Base-by-base conservation (phyloP, 345 rosid genomes). In the Rhodamnia rubescens region DNA sequence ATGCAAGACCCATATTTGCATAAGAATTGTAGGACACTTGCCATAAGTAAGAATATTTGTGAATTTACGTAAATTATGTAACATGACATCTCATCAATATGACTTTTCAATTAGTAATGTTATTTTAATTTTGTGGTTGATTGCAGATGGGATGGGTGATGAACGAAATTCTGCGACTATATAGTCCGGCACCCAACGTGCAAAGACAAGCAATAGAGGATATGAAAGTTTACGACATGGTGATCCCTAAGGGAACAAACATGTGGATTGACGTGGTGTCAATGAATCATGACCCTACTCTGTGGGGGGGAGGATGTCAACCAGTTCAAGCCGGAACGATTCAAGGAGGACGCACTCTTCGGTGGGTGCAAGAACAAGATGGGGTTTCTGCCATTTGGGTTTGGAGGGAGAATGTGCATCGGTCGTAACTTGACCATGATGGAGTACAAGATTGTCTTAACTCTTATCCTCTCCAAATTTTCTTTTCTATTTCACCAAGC, bases 351-450 rank as follows among this genome's bases (percentile, higher is more conserved):
- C 15, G 36, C 53, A 9, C 64, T 85, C 32, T 69, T 82, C 11
- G 89, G 85, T 6, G 87, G 86, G 29, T 84, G 86, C 85, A 82
- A 82, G 58, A 78, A 87, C 74, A 82, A 82, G 82, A 82, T 85
- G 87, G 89, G 83, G 44, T 87, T 82, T 57, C 5, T 87, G 86
- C 89, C 89, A 24, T 87, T 87, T 32, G 87, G 89, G 42, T 82
- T 87, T 59, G 89, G 89, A 9, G 87, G 83, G 32, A 82, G 89
- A 57, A 85, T 82, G 85, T 87, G 89, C 83, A 74, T 85, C 26
- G 89, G 89, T 18, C 22, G 59, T 32, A 87, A 85, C 85, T 50
- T 87, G 74, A 81, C 86, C 40, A 56, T 50, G 82, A 85, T 55
- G 64, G 87, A 87, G 82, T 81, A 85, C 82, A 85, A 85, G 87